Percentiles rank a stretch among this genome's conserved stretches.
These are phyloP conservation scores for Henckelia pumila DNA, from an alignment of 257 asterid genomes.

Conservation along the genomic window DNA sequence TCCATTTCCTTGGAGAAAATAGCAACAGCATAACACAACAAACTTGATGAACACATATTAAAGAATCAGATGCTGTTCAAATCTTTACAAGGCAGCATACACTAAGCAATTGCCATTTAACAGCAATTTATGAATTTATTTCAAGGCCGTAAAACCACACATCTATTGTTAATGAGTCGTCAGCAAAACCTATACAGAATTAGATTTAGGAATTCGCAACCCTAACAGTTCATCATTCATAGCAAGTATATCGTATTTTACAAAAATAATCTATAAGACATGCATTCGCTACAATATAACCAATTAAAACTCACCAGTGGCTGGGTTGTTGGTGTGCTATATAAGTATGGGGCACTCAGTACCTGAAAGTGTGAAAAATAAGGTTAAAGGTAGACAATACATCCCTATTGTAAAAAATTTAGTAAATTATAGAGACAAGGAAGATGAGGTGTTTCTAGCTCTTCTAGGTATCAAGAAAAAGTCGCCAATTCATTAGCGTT, in stretches of 20 bases:
- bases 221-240: not conserved
- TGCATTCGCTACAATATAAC: not conserved
- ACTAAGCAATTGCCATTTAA: not conserved
- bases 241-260: not conserved
- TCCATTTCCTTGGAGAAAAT: slow-evolving; percentile 41
- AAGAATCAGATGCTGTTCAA: not conserved
- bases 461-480: not conserved
- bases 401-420: too few relatives aligned
- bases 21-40: not conserved
- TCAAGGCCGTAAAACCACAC: not conserved
- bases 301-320: slow-evolving; percentile 43
- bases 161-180: not conserved
- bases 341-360: slow-evolving; percentile 83
- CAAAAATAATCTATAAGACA: not conserved
- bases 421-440: not conserved
- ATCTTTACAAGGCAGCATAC: not conserved
- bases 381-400: not conserved
- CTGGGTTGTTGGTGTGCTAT: slow-evolving; percentile 30
- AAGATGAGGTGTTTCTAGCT: not conserved
- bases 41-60: not conserved
- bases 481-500: not conserved
- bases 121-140: not conserved
- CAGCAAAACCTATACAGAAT: not conserved
- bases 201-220: not conserved
- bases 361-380: slow-evolving; percentile 47